phyloP scores from a whole-genome alignment of 176 grass and related monocot genomes.

The Ensete ventricosum region DNA sequence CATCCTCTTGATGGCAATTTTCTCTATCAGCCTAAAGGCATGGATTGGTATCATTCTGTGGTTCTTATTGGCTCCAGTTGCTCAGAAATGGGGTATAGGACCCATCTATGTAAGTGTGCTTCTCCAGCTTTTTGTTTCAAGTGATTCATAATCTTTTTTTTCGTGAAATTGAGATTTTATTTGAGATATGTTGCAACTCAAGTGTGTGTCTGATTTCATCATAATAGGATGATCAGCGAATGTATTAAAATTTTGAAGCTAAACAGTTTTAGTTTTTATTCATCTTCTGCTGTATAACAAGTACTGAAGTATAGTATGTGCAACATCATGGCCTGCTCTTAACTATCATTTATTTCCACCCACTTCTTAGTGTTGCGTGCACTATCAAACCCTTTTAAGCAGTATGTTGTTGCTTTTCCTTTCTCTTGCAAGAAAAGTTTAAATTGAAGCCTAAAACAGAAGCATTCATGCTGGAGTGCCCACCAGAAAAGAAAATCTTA shows the following conservation, averaged over 20 bases:
- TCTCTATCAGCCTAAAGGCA: slow-evolving; percentile 68
- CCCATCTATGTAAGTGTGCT: slow-evolving; percentile 81
- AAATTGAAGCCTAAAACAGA: neutral
- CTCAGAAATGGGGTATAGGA: slow-evolving; percentile 56
- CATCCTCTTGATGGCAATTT: slow-evolving; percentile 80
- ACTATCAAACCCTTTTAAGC: neutral
- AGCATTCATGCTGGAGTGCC: neutral
- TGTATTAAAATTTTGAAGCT: neutral
- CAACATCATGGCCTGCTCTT: neutral
- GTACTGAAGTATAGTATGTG: neutral
- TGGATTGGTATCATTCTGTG: slow-evolving; percentile 60
- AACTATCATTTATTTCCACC: neutral
- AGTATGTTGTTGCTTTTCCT: neutral
- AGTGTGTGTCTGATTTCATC: no score
- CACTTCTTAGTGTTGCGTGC: neutral
- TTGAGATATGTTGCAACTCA: neutral
- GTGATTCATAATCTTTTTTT: neutral
- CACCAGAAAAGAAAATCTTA: neutral
- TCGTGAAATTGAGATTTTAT: neutral
- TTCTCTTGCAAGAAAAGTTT: neutral
- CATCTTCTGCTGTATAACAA: neutral
- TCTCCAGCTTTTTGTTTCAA: neutral
- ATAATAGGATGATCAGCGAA: neutral
- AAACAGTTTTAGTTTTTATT: neutral
- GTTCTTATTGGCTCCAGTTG: slow-evolving; percentile 77